A percentile compares a stretch with the other conserved stretches of the same genome.
phyloP scores from a whole-genome alignment of 768 basidiomycete species.

The Pleurotus tuber-regium region DNA sequence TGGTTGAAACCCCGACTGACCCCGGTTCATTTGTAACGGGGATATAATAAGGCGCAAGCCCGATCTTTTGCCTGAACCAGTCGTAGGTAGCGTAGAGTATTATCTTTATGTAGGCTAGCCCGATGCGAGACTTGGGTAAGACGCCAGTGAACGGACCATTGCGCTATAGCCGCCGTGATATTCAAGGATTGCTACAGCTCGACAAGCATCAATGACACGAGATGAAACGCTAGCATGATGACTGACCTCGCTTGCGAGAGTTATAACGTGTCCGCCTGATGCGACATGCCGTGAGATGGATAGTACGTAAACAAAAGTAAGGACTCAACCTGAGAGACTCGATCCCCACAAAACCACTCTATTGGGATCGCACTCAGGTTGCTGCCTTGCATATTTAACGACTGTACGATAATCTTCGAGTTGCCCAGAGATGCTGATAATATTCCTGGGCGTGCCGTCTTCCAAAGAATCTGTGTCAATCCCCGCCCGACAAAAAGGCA shows the following conservation, averaged over 20 bases:
- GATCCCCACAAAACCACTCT: conserved; percentile 32
- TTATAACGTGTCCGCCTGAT: conserved; percentile 27
- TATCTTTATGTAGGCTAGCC: conserved; percentile 16
- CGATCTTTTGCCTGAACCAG: conserved; percentile 21
- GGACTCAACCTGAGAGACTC: conserved; percentile 25
- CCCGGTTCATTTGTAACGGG: conserved; percentile 22
- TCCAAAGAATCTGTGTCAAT: too few species aligned
- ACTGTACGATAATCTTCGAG: conserved; percentile 35
- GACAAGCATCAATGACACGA: background rate
- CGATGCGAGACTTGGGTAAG: conserved; percentile 3
- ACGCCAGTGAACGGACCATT: conserved; percentile 30
- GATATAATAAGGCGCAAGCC: conserved; percentile 25
- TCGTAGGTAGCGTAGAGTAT: conserved; percentile 19
- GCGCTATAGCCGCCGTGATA: conserved; percentile 25
- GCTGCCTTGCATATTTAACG: conserved; percentile 27
- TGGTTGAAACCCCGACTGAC: conserved; percentile 21
- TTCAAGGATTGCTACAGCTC: conserved; percentile 20
- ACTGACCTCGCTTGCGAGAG: conserved; percentile 26
- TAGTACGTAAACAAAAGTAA: too few species aligned
- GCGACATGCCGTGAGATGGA: too few species aligned
- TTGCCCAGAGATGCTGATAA: conserved; percentile 27
- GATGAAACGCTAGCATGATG: background rate
- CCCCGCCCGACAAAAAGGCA: too few species aligned
- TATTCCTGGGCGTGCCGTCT: conserved; percentile 29
- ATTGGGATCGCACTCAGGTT: conserved; percentile 25